These are phyloP conservation scores for Suillus brevipes DNA, from an alignment of 768 basidiomycete genomes.

Conservation along the genomic window DNA sequence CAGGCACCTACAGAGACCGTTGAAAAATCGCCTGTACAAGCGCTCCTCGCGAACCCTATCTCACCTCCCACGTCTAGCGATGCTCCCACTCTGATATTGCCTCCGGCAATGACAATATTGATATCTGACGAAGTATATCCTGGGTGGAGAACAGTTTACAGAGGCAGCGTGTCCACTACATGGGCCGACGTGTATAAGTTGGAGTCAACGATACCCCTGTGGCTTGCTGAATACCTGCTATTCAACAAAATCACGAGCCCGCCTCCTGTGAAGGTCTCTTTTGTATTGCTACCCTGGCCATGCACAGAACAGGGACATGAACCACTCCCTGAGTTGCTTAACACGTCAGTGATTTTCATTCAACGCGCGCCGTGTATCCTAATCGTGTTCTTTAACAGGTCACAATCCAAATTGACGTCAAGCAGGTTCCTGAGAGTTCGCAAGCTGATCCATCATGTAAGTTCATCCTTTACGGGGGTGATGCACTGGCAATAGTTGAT, in stretches of 20 bases:
- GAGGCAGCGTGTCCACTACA: slow-evolving; percentile 63
- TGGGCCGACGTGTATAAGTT: slow-evolving; percentile 54
- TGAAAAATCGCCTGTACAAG: slow-evolving; percentile 53
- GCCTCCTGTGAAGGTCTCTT: slow-evolving; percentile 78
- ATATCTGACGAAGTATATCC: slow-evolving; percentile 81
- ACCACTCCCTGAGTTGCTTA: slow-evolving; percentile 77
- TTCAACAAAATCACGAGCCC: slow-evolving; percentile 55
- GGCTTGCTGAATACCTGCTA: slow-evolving; percentile 87
- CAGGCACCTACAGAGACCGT: slow-evolving; percentile 30
- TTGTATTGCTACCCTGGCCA: slow-evolving; percentile 80
- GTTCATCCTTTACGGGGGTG: slow-evolving; percentile 25
- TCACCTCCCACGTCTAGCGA: slow-evolving; percentile 72
- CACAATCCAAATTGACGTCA: slow-evolving; percentile 86
- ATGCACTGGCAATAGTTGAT: slow-evolving; percentile 10
- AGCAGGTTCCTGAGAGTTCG: slow-evolving; percentile 81
- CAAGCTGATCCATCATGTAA: slow-evolving; percentile 81
- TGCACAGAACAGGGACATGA: slow-evolving; percentile 57
- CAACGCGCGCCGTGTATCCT: slow-evolving; percentile 2
- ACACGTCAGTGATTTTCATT: slow-evolving; percentile 59
- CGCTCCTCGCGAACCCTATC: slow-evolving; percentile 53
- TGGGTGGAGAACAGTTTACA: slow-evolving; percentile 76
- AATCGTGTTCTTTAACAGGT: slow-evolving; percentile 35
- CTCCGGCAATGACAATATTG: slow-evolving; percentile 60
- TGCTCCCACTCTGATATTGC: slow-evolving; percentile 63
- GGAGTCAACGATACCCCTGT: slow-evolving; percentile 80